Percentiles rank a stretch among this genome's conserved stretches.
phyloP scores from a whole-genome alignment of 192 early-diverging fungal species.

The Linnemannia hyalina region DNA sequence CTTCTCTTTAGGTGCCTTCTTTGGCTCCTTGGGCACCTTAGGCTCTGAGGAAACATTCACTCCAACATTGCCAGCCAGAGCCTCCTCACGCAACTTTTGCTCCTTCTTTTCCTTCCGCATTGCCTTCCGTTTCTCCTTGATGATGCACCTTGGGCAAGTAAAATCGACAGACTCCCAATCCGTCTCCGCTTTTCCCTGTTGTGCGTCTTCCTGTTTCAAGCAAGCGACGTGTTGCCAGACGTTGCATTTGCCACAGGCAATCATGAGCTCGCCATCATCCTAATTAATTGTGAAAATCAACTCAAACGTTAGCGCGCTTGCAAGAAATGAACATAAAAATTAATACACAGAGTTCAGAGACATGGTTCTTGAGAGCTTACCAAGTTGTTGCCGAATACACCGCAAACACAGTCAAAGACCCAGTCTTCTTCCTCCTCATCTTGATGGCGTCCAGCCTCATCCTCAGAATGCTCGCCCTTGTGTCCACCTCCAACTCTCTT shows the following conservation, averaged over 20 bases:
- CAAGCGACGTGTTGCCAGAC: slow-evolving; percentile 83
- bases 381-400: slow-evolving; percentile 60
- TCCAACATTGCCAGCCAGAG: not conserved
- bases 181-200: slow-evolving; percentile 30
- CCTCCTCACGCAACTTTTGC: slow-evolving; percentile 34
- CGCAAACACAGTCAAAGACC: slow-evolving; percentile 66
- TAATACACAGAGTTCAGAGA: not conserved
- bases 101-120: slow-evolving; percentile 38
- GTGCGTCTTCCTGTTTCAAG: slow-evolving; percentile 57
- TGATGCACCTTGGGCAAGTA: slow-evolving; percentile 62
- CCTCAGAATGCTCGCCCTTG: slow-evolving; percentile 26
- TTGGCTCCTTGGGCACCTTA: not conserved
- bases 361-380: slow-evolving; percentile 29
- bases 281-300: slow-evolving; percentile 11
- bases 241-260: slow-evolving; percentile 75
- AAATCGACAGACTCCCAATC: slow-evolving; percentile 65
- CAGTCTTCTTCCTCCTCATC: slow-evolving; percentile 56
- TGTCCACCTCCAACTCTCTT: slow-evolving; percentile 27
- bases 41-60: not conserved
- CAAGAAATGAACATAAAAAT: not conserved
- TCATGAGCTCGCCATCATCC: slow-evolving; percentile 80
- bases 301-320: not conserved
- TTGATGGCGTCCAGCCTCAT: slow-evolving; percentile 17
- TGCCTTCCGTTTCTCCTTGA: slow-evolving; percentile 29
- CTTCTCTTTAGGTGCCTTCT: not conserved